phyloP scores from a whole-genome alignment of 108 stramenopile genomes.

The Cyclotella distinguenda region DNA sequence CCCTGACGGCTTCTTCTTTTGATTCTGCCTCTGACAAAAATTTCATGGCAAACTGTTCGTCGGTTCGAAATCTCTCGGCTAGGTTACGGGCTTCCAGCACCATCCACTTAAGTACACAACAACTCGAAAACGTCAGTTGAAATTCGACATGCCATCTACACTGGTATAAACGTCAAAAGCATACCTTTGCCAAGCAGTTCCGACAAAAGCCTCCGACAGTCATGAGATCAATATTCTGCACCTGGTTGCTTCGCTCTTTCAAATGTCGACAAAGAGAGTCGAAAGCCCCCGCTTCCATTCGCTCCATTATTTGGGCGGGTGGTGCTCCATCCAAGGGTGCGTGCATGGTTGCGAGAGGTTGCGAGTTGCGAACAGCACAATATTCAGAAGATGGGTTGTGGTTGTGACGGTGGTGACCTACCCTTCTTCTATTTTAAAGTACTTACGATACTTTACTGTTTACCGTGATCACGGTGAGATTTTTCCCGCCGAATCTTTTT shows the following conservation, averaged over 20 bases:
- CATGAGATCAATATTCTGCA: conserved; percentile 81
- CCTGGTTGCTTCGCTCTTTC: conserved; percentile 63
- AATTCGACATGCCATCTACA: background rate
- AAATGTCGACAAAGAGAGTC: conserved; percentile 64
- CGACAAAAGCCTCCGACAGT: conserved; percentile 61
- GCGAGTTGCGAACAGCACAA: too few species aligned
- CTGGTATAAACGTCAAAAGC: background rate
- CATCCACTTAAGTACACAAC: too few species aligned
- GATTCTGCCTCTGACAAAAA: conserved; percentile 15
- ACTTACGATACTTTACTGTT: too few species aligned
- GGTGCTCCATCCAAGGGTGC: background rate
- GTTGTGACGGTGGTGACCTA: too few species aligned
- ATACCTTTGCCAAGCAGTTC: conserved; percentile 64
- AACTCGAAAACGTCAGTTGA: too few species aligned
- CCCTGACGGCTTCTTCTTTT: conserved; percentile 1
- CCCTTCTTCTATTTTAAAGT: too few species aligned
- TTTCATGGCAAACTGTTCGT: background rate
- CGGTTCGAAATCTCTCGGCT: conserved; percentile 18
- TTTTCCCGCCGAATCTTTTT: too few species aligned
- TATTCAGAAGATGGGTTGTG: too few species aligned
- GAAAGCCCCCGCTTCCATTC: conserved; percentile 81
- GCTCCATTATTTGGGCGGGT: conserved; percentile 34
- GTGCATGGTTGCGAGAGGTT: background rate
- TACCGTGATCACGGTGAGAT: too few species aligned
- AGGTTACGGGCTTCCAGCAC: conserved; percentile 46